A percentile compares a stretch with the other conserved stretches of the same genome.
phyloP scores from a whole-genome alignment of 2,329 filamentous ascomycete species.

The Ophiostoma quercus region DNA sequence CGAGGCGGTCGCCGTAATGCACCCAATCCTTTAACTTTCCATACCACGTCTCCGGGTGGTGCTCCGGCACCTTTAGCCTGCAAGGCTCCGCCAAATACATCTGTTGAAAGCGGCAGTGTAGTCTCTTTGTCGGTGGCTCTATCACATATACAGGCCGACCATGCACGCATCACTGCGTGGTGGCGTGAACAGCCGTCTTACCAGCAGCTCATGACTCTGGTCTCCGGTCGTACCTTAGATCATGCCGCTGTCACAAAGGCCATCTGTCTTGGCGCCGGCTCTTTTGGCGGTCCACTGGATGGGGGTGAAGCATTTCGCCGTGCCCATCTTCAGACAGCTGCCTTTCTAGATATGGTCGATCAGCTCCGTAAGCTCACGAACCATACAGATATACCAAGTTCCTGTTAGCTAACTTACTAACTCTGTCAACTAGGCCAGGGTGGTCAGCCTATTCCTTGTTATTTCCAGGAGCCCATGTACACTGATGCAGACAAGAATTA shows the following conservation, averaged over 20 bases:
- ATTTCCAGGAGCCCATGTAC: constrained; percentile 54
- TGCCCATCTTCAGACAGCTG: constrained; percentile 49
- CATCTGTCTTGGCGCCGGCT: constrained; percentile 51
- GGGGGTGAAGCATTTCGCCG: constrained; percentile 42
- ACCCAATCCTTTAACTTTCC: constrained; percentile 12
- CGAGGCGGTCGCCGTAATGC: not conserved
- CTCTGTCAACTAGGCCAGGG: not conserved
- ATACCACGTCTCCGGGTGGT: not conserved
- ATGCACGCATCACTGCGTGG: constrained; percentile 25
- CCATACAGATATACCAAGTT: too few species aligned
- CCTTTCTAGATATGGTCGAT: constrained; percentile 46
- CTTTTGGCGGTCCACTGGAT: constrained; percentile 50
- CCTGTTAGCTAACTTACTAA: not conserved
- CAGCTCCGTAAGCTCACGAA: constrained; percentile 36
- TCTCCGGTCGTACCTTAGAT: constrained; percentile 30
- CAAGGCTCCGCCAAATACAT: not conserved
- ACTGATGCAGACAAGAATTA: constrained; percentile 46
- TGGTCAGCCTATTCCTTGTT: constrained; percentile 38
- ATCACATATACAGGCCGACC: constrained; percentile 29
- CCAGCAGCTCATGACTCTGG: constrained; percentile 34
- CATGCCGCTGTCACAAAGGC: constrained; percentile 38
- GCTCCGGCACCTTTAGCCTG: not conserved
- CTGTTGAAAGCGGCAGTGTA: not conserved
- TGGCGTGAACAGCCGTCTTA: constrained; percentile 32
- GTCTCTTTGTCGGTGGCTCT: not conserved